Conservation (phyloP, 176 grass and related monocot genomes). For the Phoenix roebelenii region DNA sequence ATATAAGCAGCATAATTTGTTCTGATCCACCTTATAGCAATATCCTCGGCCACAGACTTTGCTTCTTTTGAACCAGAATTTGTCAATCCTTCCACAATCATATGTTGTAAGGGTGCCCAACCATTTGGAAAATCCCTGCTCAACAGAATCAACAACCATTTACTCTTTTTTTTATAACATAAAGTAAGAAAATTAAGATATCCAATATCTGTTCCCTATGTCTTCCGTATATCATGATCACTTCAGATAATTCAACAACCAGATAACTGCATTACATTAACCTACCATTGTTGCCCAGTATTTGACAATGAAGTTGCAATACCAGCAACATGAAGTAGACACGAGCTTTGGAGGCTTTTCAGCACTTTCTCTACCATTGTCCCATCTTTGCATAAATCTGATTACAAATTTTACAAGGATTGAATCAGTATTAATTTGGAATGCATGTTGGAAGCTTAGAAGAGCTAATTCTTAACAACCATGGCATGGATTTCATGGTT, state of each 20-base stretch:
- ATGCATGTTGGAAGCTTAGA: too few relatives aligned
- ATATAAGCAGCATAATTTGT: slow-evolving; percentile 72
- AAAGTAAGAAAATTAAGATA: background rate
- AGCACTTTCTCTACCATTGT: slow-evolving; percentile 31
- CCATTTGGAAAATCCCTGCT: slow-evolving; percentile 92
- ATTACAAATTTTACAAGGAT: too few relatives aligned
- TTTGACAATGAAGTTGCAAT: slow-evolving; percentile 77
- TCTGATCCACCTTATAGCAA: slow-evolving; percentile 78
- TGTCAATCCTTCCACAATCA: slow-evolving; percentile 65
- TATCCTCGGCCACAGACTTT: slow-evolving; percentile 48
- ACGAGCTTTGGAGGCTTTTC: slow-evolving; percentile 62
- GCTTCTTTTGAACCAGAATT: slow-evolving; percentile 47
- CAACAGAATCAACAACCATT: slow-evolving; percentile 3
- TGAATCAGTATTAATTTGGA: too few relatives aligned
- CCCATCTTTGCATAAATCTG: slow-evolving; percentile 18
- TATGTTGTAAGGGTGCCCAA: slow-evolving; percentile 83
- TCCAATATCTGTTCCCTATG: background rate
- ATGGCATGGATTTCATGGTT: too few relatives aligned
- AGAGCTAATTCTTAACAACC: too few relatives aligned
- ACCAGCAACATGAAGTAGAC: slow-evolving; percentile 54
- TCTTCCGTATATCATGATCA: too few relatives aligned
- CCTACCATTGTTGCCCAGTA: slow-evolving; percentile 81
- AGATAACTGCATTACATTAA: background rate
- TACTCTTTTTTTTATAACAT: too few relatives aligned
- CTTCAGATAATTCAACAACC: too few relatives aligned